Conservation (phyloP, 305 asterid genomes). For the Fraxinus sp. region DNA sequence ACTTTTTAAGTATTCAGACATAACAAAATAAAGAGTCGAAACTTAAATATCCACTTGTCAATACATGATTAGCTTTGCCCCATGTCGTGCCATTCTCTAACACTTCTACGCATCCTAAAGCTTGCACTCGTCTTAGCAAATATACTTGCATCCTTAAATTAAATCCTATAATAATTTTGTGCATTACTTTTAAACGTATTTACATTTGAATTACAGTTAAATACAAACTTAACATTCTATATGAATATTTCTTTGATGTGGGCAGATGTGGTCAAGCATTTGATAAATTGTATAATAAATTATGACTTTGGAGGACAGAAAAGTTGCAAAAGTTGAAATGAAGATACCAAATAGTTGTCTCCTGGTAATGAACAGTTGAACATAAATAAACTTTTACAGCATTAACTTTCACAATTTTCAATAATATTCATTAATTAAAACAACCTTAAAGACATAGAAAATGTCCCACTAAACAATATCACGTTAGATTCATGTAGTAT, state of each 20-base stretch:
- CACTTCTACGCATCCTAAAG: neutral
- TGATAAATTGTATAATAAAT: no score
- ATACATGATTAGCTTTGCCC: neutral
- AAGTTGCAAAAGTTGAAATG: slow-evolving; percentile 13
- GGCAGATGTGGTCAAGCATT: no score
- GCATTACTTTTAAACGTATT: no score
- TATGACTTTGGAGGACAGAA: slow-evolving; percentile 17
- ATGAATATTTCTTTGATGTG: no score
- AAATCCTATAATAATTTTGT: neutral
- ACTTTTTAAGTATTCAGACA: no score
- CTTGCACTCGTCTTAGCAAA: neutral
- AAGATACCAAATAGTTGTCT: slow-evolving; percentile 24
- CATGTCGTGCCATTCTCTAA: neutral
- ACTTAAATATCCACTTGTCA: neutral
- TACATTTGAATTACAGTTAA: neutral
- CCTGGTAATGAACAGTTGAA: slow-evolving; percentile 18
- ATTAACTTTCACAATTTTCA: slow-evolving; percentile 23
- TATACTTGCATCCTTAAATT: neutral
- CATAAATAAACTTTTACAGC: neutral
- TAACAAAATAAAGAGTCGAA: neutral
- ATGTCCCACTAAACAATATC: neutral
- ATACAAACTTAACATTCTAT: no score
- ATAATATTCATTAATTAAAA: neutral
- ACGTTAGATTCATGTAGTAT: neutral
- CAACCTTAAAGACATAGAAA: neutral